Evolutionary conservation across 1,284 basidiomycete species (phyloP).

Genomic region (Hemileia vastatrix): DNA sequence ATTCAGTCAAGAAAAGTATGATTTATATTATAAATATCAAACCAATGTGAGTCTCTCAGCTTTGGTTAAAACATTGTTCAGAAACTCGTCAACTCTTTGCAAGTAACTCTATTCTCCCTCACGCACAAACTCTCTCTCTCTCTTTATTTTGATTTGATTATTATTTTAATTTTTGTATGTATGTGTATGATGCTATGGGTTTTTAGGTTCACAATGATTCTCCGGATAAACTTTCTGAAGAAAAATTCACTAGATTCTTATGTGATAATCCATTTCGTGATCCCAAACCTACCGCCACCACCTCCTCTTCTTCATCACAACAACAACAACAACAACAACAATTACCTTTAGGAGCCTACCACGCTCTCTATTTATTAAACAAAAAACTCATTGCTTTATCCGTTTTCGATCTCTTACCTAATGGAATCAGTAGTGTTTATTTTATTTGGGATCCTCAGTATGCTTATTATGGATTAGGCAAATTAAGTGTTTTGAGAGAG

Average conservation of each 20-base stretch:
- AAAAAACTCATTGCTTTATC: constrained; percentile 72
- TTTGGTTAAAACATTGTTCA: too few species aligned
- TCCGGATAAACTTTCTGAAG: not conserved
- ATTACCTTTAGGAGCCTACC: not conserved
- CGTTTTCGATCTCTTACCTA: constrained; percentile 81
- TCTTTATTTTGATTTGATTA: not conserved
- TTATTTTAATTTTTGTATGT: not conserved
- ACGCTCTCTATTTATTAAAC: constrained; percentile 47
- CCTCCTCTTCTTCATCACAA: not conserved
- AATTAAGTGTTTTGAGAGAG: constrained; percentile 68
- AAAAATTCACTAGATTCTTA: constrained; percentile 6
- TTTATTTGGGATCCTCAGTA: constrained; percentile 80
- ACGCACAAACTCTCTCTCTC: not conserved
- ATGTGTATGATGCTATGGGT: not conserved
- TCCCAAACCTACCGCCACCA: too few species aligned
- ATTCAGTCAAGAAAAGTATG: constrained; percentile 68
- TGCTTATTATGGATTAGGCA: constrained; percentile 69
- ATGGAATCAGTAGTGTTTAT: constrained; percentile 87
- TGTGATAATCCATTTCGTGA: constrained; percentile 17
- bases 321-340: too few species aligned
- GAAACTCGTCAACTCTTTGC: not conserved
- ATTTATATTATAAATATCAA: constrained; percentile 52
- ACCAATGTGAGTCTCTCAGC: constrained; percentile 5
- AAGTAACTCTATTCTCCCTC: not conserved
- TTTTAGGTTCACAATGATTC: constrained; percentile 12